These are phyloP conservation scores for Neodidymelliopsis sp. DNA, from an alignment of 2,329 filamentous ascomycete species.

Conservation along the genomic window DNA sequence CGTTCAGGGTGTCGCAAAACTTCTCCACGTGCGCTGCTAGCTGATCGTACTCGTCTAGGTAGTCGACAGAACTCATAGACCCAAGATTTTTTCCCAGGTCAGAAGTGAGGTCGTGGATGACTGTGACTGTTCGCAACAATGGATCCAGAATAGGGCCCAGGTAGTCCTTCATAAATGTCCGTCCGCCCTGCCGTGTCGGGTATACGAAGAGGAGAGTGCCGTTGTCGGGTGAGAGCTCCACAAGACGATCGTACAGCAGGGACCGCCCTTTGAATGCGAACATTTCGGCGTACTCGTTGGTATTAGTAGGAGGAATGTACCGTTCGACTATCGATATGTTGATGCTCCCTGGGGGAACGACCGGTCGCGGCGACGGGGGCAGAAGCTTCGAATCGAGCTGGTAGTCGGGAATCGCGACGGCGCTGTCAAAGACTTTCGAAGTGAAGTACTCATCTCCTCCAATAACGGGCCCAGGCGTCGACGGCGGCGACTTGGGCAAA, in stretches of 20 bases:
- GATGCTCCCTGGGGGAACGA: constrained; percentile 67
- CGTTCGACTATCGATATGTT: constrained; percentile 69
- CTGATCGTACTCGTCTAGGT: constrained; percentile 63
- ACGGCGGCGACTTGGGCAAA: constrained; percentile 68
- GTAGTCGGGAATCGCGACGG: constrained; percentile 66
- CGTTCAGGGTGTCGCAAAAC: constrained; percentile 40
- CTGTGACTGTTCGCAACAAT: constrained; percentile 64
- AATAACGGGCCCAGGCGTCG: constrained; percentile 61
- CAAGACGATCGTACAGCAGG: constrained; percentile 66
- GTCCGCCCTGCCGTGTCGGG: constrained; percentile 64
- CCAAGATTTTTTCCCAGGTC: constrained; percentile 64
- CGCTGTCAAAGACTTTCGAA: constrained; percentile 67
- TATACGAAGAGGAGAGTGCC: constrained; percentile 70
- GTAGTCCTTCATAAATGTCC: constrained; percentile 66
- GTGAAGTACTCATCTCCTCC: constrained; percentile 69
- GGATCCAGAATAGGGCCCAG: constrained; percentile 69
- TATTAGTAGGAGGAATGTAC: constrained; percentile 69
- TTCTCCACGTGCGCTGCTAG: constrained; percentile 49
- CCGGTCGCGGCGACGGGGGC: constrained; percentile 61
- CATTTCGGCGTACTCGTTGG: constrained; percentile 65
- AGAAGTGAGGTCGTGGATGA: constrained; percentile 65
- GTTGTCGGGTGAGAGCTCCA: constrained; percentile 64
- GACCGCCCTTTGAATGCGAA: constrained; percentile 63
- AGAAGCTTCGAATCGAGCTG: constrained; percentile 61
- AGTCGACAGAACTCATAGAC: constrained; percentile 60